Percentiles rank a stretch among this genome's conserved stretches.
phyloP scores from a whole-genome alignment of 2,329 filamentous ascomycete genomes.

The Alternaria angustiovoidea region DNA sequence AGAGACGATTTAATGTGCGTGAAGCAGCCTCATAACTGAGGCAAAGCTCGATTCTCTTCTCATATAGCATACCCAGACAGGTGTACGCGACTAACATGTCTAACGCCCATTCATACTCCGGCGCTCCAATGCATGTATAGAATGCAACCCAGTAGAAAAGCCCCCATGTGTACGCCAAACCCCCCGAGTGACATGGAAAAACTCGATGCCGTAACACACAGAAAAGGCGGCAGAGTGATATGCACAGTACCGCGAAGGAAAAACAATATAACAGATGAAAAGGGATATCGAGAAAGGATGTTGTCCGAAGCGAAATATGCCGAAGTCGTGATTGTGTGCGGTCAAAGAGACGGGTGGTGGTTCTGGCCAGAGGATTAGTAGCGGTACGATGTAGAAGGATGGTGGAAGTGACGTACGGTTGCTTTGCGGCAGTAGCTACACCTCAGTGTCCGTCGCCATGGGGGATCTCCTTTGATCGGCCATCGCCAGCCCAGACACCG shows the following conservation, averaged over 20 bases:
- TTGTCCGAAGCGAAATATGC: conserved; percentile 23
- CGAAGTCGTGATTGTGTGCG: conserved; percentile 17
- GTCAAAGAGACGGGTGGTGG: conserved; percentile 3
- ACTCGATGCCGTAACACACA: conserved; percentile 11
- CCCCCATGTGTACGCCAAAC: conserved; percentile 8
- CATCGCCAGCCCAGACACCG: conserved; percentile 55
- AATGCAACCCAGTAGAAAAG: conserved; percentile 12
- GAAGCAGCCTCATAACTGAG: neutral
- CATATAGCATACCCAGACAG: conserved; percentile 4
- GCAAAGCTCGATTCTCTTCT: conserved; percentile 12
- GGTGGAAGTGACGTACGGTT: neutral
- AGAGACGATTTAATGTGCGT: neutral
- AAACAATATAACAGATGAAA: conserved; percentile 25
- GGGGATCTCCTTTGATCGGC: conserved; percentile 48
- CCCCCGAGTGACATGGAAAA: conserved; percentile 10
- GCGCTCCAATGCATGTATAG: conserved; percentile 17
- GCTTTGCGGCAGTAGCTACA: neutral
- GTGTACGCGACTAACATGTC: conserved; percentile 9
- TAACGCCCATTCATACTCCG: conserved; percentile 18
- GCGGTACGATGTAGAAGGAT: neutral
- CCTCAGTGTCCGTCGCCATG: conserved; percentile 22
- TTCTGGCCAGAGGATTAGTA: conserved; percentile 7
- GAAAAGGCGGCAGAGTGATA: conserved; percentile 15
- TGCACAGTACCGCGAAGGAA: conserved; percentile 21
- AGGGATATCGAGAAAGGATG: conserved; percentile 31